Conservation (phyloP, 2,329 filamentous ascomycete species). For the Boeremia lycopersici region DNA sequence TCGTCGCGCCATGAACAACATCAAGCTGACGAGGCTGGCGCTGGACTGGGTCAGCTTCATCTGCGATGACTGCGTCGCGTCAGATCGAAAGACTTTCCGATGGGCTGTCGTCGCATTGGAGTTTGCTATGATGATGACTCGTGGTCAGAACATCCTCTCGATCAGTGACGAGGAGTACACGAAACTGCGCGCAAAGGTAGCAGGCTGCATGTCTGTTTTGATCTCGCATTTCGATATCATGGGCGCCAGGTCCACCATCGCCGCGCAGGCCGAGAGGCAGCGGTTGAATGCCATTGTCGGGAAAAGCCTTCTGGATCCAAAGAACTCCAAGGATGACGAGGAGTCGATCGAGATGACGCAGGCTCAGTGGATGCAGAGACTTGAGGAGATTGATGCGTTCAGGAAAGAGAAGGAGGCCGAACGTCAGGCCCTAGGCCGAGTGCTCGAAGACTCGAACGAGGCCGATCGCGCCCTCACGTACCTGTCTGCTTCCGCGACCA, state of each 20-base stretch:
- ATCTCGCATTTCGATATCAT: slow-evolving; percentile 99
- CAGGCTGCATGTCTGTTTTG: slow-evolving; percentile 94
- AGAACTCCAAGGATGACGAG: slow-evolving; percentile 76
- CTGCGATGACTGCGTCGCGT: slow-evolving; percentile 92
- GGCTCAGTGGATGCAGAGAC: slow-evolving; percentile 73
- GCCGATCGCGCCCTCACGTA: slow-evolving; percentile 94
- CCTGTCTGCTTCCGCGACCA: slow-evolving; percentile 90
- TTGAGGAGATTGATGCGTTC: slow-evolving; percentile 77
- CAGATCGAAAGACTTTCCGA: slow-evolving; percentile 93
- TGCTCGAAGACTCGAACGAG: slow-evolving; percentile 93
- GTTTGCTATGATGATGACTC: slow-evolving; percentile 96
- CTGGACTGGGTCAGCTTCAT: slow-evolving; percentile 98
- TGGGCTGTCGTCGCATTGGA: slow-evolving; percentile 96
- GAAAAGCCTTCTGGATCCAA: slow-evolving; percentile 79
- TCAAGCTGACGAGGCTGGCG: slow-evolving; percentile 90
- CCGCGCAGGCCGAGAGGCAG: slow-evolving; percentile 92
- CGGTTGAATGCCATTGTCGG: slow-evolving; percentile 79
- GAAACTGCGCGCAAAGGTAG: slow-evolving; percentile 82
- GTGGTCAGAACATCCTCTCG: slow-evolving; percentile 89
- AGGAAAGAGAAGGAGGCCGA: slow-evolving; percentile 82
- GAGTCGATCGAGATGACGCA: slow-evolving; percentile 78
- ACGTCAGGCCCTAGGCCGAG: slow-evolving; percentile 83
- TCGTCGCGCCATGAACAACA: slow-evolving; percentile 93
- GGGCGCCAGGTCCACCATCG: slow-evolving; percentile 90
- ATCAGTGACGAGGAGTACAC: slow-evolving; percentile 88